phyloP scores from a whole-genome alignment of 2,329 filamentous ascomycete species.

The Colletotrichum plurivorum region DNA sequence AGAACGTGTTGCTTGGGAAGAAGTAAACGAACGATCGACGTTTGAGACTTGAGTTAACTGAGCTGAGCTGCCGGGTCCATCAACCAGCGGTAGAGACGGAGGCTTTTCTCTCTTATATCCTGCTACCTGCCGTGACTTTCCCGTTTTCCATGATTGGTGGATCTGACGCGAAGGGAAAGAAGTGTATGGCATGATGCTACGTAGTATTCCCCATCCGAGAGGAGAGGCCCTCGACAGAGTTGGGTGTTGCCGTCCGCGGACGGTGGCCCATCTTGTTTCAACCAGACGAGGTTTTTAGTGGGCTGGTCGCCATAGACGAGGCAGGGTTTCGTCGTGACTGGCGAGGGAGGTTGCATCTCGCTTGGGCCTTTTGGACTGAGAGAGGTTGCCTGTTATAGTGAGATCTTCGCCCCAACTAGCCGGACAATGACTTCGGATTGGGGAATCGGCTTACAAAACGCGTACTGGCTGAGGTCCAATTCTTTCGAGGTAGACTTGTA shows the following conservation, averaged over 20 bases:
- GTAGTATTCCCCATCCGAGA: background rate
- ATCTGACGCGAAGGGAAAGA: background rate
- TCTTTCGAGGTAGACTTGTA: background rate
- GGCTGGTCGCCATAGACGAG: background rate
- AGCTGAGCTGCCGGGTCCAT: background rate
- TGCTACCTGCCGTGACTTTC: background rate
- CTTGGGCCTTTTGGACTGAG: background rate
- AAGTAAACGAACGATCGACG: background rate
- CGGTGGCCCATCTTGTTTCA: slow-evolving; percentile 19
- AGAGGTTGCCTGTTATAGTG: background rate
- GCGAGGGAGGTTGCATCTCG: slow-evolving; percentile 13
- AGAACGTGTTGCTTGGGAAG: background rate
- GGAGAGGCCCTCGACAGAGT: slow-evolving; percentile 1
- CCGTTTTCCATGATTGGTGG: background rate
- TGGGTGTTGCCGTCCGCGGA: background rate
- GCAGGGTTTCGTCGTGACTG: background rate
- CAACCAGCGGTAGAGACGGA: background rate
- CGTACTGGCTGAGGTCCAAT: background rate
- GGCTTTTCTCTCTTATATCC: background rate
- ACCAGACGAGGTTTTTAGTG: slow-evolving; percentile 15
- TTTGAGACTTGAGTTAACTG: background rate
- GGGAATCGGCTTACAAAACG: too few species aligned
- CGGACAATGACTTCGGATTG: slow-evolving; percentile 3
- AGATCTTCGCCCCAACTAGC: slow-evolving; percentile 15
- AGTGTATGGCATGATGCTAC: background rate